Evolutionary conservation across 495 filamentous ascomycete species (phyloP).

Genomic region (Cercophora samala): DNA sequence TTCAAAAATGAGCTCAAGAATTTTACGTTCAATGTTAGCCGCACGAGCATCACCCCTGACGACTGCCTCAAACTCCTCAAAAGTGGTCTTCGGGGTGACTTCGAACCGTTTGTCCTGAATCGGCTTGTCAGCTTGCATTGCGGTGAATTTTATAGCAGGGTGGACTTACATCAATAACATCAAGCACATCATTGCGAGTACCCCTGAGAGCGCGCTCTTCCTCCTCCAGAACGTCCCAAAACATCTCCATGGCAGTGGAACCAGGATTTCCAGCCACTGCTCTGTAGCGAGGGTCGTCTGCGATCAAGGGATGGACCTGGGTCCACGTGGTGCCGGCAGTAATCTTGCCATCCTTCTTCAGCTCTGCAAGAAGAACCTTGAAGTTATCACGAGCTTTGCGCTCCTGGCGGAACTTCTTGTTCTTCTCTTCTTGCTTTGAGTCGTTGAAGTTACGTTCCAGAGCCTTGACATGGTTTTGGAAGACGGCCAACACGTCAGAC

Average conservation of each 20-base stretch:
- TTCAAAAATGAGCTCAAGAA: constrained; percentile 74
- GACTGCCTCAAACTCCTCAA: constrained; percentile 77
- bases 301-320: constrained; percentile 71
- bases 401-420: constrained; percentile 71
- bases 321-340: constrained; percentile 90
- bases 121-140: constrained; percentile 9
- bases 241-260: constrained; percentile 87
- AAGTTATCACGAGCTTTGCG: constrained; percentile 82
- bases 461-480: constrained; percentile 90
- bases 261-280: constrained; percentile 83
- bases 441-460: constrained; percentile 89
- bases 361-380: constrained; percentile 65
- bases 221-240: constrained; percentile 96
- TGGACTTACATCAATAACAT: constrained; percentile 79
- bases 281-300: constrained; percentile 77
- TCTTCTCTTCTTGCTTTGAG: constrained; percentile 80
- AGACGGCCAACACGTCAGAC: constrained; percentile 86
- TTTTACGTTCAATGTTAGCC: constrained; percentile 73
- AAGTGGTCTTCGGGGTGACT: constrained; percentile 76
- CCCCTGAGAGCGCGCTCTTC: constrained; percentile 80
- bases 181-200: constrained; percentile 78
- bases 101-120: constrained; percentile 83
- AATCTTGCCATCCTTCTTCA: constrained; percentile 75
- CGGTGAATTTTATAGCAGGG: background rate
- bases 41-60: constrained; percentile 82